Percentiles rank a stretch among this genome's conserved stretches.
Evolutionary conservation across 345 rosid genomes (phyloP).

Genomic region (Populus simonii): DNA sequence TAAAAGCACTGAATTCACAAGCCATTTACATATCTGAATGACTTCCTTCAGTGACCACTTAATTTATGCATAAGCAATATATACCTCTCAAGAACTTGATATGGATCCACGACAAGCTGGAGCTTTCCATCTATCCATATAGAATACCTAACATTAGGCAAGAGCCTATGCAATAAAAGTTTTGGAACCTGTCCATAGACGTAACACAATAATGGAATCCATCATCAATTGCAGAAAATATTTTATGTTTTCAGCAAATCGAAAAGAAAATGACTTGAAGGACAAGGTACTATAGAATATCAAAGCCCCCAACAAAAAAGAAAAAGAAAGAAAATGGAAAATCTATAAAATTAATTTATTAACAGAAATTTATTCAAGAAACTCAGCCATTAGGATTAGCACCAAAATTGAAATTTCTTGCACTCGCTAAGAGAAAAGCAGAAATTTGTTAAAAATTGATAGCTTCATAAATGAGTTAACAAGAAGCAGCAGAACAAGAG

Average conservation of each 20-base stretch:
- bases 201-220: conserved; percentile 9
- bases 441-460: background rate
- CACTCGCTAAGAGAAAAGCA: background rate
- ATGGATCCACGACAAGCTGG: conserved; percentile 81
- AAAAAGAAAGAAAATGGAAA: background rate
- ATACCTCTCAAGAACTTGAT: conserved; percentile 84
- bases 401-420: background rate
- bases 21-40: background rate
- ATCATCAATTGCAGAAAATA: background rate
- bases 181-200: conserved; percentile 67
- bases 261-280: background rate
- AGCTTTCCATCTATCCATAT: conserved; percentile 95
- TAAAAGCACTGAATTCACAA: background rate
- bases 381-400: background rate
- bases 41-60: background rate
- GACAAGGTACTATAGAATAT: background rate
- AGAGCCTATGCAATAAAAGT: conserved; percentile 78
- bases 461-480: background rate
- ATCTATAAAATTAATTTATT: background rate
- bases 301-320: background rate
- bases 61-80: conserved; percentile 9
- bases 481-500: background rate
- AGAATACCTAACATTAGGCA: conserved; percentile 72
- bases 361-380: background rate
- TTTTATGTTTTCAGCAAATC: background rate